phyloP scores from a whole-genome alignment of 2,329 filamentous ascomycete species.

The Aspergillus brunneoviolaceus region DNA sequence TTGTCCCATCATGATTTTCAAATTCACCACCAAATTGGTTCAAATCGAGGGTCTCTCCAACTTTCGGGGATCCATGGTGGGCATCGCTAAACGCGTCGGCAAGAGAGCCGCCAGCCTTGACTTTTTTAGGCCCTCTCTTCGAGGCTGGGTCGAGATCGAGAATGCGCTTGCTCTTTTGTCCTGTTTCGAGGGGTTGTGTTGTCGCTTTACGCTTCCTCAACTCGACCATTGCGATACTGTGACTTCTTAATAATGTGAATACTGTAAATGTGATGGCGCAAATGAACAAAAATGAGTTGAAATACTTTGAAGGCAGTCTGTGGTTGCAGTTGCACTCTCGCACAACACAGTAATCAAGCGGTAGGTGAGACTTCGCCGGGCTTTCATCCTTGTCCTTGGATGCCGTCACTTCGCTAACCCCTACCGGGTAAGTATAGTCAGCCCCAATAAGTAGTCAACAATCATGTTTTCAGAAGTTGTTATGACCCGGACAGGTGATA shows the following conservation, averaged over 20 bases:
- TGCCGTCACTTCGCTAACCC: no score
- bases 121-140: constrained; percentile 33
- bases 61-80: constrained; percentile 23
- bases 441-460: no score
- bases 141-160: constrained; percentile 32
- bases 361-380: no score
- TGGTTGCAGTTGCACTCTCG: no score
- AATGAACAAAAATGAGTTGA: no score
- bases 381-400: no score
- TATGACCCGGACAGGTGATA: no score
- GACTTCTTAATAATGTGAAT: background rate
- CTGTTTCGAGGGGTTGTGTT: constrained; percentile 41
- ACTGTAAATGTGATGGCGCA: no score
- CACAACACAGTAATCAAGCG: no score
- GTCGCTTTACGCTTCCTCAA: constrained; percentile 63
- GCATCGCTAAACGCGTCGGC: constrained; percentile 16
- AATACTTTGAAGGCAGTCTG: background rate
- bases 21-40: constrained; percentile 66
- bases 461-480: no score
- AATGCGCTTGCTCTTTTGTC: constrained; percentile 30
- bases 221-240: constrained; percentile 47
- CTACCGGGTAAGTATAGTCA: no score
- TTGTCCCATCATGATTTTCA: constrained; percentile 79
- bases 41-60: constrained; percentile 55
- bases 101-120: constrained; percentile 18